Evolutionary conservation across 129 eudicot species (phyloP).

Genomic region (Rutidosis leptorrhynchoides): DNA sequence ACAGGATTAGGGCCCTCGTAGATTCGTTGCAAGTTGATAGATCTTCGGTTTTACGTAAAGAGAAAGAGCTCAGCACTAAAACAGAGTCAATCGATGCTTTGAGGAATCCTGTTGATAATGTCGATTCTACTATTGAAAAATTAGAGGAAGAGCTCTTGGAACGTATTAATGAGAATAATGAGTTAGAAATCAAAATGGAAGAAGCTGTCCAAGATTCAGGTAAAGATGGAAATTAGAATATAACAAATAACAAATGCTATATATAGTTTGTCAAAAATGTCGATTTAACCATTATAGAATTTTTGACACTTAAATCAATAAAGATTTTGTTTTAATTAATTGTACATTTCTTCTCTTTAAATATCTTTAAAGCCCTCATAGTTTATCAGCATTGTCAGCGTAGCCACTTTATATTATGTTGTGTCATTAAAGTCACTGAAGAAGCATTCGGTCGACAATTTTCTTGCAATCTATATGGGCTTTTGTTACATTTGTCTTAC

Average conservation of each 20-base stretch:
- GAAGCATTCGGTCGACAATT: not conserved
- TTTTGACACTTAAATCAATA: not conserved
- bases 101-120: conserved; percentile 38
- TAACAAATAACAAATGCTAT: not conserved
- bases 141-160: conserved; percentile 62
- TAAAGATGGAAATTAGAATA: conserved; percentile 30
- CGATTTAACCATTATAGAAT: not conserved
- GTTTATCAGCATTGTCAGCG: not conserved
- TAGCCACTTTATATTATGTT: not conserved
- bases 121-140: conserved; percentile 61
- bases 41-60: conserved; percentile 65
- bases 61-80: conserved; percentile 65
- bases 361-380: not conserved
- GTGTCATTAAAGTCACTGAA: not conserved
- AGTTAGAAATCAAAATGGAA: conserved; percentile 84
- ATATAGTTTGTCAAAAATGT: not conserved
- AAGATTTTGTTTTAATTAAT: not conserved
- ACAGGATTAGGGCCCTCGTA: conserved; percentile 52
- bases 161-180: conserved; percentile 60
- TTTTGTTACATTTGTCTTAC: not conserved
- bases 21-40: conserved; percentile 91
- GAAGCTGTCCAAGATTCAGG: conserved; percentile 97
- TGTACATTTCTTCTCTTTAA: too few relatives aligned
- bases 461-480: not conserved
- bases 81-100: conserved; percentile 54